Percentiles rank a stretch among this genome's conserved stretches.
Evolutionary conservation across 2,329 filamentous ascomycete genomes (phyloP).

Genomic region (Ascochyta rabiei): DNA sequence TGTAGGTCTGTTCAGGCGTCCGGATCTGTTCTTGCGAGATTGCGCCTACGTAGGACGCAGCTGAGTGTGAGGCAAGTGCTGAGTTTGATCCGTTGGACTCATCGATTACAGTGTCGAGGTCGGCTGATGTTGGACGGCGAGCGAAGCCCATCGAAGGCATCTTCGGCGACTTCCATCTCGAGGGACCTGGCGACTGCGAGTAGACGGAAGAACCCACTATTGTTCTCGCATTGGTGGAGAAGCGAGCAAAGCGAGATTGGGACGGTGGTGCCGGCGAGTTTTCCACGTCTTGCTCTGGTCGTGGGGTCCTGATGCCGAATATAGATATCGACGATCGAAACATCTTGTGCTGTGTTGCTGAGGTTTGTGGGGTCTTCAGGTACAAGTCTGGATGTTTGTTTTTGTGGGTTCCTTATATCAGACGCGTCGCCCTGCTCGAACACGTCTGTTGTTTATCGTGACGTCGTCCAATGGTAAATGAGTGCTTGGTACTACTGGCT

Average conservation of each 20-base stretch:
- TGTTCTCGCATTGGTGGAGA: conserved; percentile 23
- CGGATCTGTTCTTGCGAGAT: conserved; percentile 36
- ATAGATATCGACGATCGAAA: conserved; percentile 39
- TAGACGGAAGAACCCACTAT: conserved; percentile 44
- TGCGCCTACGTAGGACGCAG: conserved; percentile 41
- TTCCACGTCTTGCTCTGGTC: conserved; percentile 36
- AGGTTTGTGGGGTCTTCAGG: conserved; percentile 19
- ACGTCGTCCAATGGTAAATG: conserved; percentile 8
- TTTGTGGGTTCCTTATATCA: conserved; percentile 39
- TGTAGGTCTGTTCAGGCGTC: conserved; percentile 31
- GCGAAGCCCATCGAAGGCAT: conserved; percentile 41
- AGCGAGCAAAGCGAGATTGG: conserved; percentile 27
- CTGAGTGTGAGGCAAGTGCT: conserved; percentile 44
- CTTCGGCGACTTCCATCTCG: conserved; percentile 41
- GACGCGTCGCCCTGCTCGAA: conserved; percentile 21
- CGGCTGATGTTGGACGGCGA: conserved; percentile 35
- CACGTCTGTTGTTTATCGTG: conserved; percentile 10
- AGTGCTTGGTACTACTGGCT: conserved; percentile 12
- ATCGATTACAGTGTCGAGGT: conserved; percentile 30
- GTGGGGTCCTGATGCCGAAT: conserved; percentile 38
- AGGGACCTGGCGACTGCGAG: conserved; percentile 40
- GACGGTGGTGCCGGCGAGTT: conserved; percentile 28
- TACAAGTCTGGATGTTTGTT: conserved; percentile 19
- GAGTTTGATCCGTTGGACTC: conserved; percentile 37
- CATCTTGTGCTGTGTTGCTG: conserved; percentile 29